Percentiles rank a stretch among this genome's conserved stretches.
Evolutionary conservation across 306 rosid genomes (phyloP).

Genomic region (Cicer cuneatum): DNA sequence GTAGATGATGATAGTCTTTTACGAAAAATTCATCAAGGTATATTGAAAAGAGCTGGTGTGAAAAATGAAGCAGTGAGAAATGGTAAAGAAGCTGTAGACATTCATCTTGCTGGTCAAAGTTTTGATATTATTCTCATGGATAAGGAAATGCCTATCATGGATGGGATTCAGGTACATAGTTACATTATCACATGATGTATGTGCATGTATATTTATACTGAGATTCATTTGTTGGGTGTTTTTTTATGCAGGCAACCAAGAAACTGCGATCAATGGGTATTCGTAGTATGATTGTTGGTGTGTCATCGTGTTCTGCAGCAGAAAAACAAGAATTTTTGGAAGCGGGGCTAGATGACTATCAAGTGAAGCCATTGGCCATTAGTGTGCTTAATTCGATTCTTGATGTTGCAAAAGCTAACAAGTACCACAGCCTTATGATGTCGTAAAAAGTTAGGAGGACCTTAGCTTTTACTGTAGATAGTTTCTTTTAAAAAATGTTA

Average conservation of each 20-base stretch:
- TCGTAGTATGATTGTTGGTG: constrained; percentile 61
- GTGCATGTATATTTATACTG: too few relatives aligned
- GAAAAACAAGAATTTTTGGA: constrained; percentile 54
- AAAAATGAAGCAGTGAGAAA: constrained; percentile 54
- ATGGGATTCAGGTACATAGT: constrained; percentile 64
- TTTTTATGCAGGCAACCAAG: constrained; percentile 63
- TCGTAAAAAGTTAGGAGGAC: neutral
- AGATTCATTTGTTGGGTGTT: neutral
- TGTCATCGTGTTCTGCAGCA: constrained; percentile 49
- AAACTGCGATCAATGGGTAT: constrained; percentile 66
- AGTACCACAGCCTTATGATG: constrained; percentile 5
- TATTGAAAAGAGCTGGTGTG: constrained; percentile 58
- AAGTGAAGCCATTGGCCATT: constrained; percentile 63
- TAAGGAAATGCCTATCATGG: constrained; percentile 76
- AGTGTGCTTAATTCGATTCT: constrained; percentile 58
- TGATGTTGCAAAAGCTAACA: constrained; percentile 17
- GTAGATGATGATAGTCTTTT: constrained; percentile 60
- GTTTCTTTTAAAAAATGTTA: neutral
- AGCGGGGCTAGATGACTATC: constrained; percentile 69
- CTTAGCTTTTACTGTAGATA: neutral
- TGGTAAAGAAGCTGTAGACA: constrained; percentile 80
- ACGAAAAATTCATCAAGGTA: constrained; percentile 53
- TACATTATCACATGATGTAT: neutral
- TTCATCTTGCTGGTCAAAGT: constrained; percentile 51
- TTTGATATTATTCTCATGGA: constrained; percentile 87